Evolutionary conservation across 495 filamentous ascomycete species (phyloP).

Genomic region (Eremomyces bilateralis): DNA sequence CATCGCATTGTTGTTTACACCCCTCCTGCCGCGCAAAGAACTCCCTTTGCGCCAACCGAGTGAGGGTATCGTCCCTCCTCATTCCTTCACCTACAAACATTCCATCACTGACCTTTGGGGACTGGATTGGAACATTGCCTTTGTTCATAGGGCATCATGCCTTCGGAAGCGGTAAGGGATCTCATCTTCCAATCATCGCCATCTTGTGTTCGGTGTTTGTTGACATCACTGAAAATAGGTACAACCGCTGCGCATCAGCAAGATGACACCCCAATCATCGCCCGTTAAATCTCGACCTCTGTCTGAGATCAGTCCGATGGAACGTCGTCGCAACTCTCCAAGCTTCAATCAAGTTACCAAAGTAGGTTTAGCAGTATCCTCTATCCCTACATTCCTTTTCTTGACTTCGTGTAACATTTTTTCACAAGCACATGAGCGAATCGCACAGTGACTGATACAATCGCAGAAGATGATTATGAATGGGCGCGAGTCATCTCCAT

Average conservation of each 20-base stretch:
- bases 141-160: neutral
- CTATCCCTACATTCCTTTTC: conserved; percentile 6
- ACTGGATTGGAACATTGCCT: neutral
- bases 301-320: conserved; percentile 19
- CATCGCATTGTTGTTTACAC: no score
- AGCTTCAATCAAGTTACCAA: conserved; percentile 21
- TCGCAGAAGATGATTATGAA: conserved; percentile 26
- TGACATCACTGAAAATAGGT: conserved; percentile 10
- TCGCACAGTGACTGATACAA: neutral
- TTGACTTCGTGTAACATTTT: no score
- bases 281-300: conserved; percentile 19
- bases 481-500: conserved; percentile 47
- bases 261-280: conserved; percentile 11
- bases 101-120: no score
- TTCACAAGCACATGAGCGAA: no score
- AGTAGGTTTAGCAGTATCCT: conserved; percentile 16
- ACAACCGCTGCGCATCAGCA: conserved; percentile 21
- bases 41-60: no score
- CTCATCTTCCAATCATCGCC: neutral
- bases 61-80: no score
- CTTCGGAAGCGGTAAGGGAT: conserved; percentile 1
- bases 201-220: neutral
- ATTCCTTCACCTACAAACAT: no score
- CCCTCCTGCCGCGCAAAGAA: no score
- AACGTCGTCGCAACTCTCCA: conserved; percentile 21